Conservation (phyloP, 106 monocot species). For the Iris macrosiphon region DNA sequence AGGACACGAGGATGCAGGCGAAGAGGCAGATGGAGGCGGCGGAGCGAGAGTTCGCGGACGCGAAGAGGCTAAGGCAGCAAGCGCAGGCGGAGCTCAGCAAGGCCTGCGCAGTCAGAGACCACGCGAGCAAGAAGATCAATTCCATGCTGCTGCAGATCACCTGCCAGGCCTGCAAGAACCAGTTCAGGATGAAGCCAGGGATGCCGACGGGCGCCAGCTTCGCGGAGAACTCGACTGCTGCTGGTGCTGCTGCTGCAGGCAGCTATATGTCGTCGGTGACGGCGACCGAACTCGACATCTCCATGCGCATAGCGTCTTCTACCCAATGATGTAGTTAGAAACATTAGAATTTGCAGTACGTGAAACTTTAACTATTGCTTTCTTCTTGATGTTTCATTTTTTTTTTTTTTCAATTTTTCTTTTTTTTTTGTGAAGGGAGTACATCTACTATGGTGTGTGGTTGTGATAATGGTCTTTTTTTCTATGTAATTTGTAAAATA, state of each 20-base stretch:
- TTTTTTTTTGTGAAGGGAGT: no score
- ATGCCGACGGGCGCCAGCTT: background rate
- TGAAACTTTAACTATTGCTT: no score
- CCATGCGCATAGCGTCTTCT: no score
- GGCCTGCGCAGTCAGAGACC: constrained; percentile 29
- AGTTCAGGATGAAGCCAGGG: constrained; percentile 9
- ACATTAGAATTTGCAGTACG: no score
- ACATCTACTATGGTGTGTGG: no score
- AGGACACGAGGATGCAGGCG: constrained; percentile 14
- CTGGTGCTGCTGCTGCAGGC: constrained; percentile 2
- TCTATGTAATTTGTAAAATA: no score
- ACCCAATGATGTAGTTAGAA: no score
- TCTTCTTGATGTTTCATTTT: no score
- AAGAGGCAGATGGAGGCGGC: constrained; percentile 29
- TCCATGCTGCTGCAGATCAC: constrained; percentile 33
- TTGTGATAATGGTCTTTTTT: no score
- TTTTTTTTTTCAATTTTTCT: no score
- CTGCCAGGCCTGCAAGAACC: constrained; percentile 28
- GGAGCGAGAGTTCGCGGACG: constrained; percentile 37
- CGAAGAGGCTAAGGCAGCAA: constrained; percentile 34
- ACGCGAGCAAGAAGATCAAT: constrained; percentile 29
- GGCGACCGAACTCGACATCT: no score
- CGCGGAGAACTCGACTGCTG: no score
- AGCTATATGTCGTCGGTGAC: constrained; percentile 40
- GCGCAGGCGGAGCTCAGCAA: constrained; percentile 35